Percentiles rank a stretch among this genome's conserved stretches.
These are phyloP conservation scores for Umbilicus rupestris DNA, from an alignment of 164 flowering plant species.

Conservation along the genomic window DNA sequence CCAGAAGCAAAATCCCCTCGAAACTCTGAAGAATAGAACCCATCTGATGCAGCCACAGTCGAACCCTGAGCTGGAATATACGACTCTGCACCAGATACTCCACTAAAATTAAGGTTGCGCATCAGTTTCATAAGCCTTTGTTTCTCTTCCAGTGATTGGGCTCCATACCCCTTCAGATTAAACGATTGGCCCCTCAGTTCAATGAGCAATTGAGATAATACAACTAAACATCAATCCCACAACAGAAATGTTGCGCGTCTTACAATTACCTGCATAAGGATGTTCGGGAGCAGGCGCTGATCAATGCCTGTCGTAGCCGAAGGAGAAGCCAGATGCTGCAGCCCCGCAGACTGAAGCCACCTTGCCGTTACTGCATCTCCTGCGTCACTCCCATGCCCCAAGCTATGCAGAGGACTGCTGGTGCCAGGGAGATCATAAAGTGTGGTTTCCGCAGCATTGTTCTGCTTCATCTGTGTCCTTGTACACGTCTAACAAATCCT, in stretches of 20 bases:
- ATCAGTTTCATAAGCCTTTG: slow-evolving; percentile 82
- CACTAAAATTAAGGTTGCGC: slow-evolving; percentile 82
- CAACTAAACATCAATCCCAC: not conserved
- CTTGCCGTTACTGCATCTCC: slow-evolving; percentile 98
- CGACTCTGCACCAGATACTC: slow-evolving; percentile 78
- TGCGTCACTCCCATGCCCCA: slow-evolving; percentile 56
- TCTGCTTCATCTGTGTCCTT: slow-evolving; percentile 98
- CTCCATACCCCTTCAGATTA: slow-evolving; percentile 76
- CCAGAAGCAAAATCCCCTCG: slow-evolving; percentile 99
- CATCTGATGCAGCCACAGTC: slow-evolving; percentile 46
- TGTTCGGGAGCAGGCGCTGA: slow-evolving; percentile 71
- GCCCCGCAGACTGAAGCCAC: slow-evolving; percentile 96
- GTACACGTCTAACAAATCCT: not conserved
- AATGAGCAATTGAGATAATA: not conserved
- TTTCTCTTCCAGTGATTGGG: slow-evolving; percentile 93
- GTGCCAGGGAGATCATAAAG: slow-evolving; percentile 63
- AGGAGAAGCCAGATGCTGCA: slow-evolving; percentile 99
- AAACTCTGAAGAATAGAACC: slow-evolving; percentile 67
- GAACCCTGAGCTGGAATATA: slow-evolving; percentile 63
- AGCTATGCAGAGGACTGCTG: slow-evolving; percentile 38
- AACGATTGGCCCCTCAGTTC: not conserved
- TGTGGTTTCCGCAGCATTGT: slow-evolving; percentile 67
- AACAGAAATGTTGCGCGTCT: not conserved
- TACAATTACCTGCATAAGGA: slow-evolving; percentile 77
- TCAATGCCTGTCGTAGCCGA: slow-evolving; percentile 73